Conservation (phyloP, 2,329 filamentous ascomycete species). For the Chaetomium sp. region DNA sequence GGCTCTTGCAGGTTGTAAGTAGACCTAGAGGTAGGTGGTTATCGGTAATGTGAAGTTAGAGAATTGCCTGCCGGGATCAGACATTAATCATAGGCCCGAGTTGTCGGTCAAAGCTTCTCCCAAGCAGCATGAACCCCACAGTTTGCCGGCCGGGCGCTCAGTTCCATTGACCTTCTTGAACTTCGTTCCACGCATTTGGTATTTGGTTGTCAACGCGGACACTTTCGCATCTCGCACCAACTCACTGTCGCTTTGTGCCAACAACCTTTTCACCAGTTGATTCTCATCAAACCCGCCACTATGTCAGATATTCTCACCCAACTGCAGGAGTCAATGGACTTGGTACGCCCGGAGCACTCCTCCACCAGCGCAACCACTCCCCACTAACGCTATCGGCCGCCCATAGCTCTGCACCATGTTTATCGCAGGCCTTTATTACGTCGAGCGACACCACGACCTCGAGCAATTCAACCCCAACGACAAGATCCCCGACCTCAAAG, state of each 20-base stretch:
- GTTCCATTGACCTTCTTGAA: neutral
- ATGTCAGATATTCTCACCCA: constrained; percentile 81
- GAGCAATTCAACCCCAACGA: constrained; percentile 60
- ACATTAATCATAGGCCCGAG: neutral
- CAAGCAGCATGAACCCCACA: neutral
- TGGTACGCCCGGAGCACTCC: constrained; percentile 53
- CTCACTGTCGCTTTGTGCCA: neutral
- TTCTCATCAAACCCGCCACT: neutral
- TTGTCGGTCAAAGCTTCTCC: neutral
- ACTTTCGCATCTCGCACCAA: neutral
- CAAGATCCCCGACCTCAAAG: constrained; percentile 61
- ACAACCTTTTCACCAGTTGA: too few relatives aligned
- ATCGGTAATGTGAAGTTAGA: neutral
- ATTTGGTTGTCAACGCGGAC: neutral
- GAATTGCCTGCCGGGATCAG: constrained; percentile 2
- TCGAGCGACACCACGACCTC: constrained; percentile 69
- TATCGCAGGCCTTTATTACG: constrained; percentile 66
- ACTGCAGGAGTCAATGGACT: constrained; percentile 81
- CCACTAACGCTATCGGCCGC: neutral
- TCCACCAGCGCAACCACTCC: constrained; percentile 6
- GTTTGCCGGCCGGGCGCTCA: constrained; percentile 5
- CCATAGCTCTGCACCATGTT: constrained; percentile 67
- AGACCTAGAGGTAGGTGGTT: too few relatives aligned
- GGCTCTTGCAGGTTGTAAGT: neutral
- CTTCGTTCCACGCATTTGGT: neutral